Percentiles rank a stretch among this genome's conserved stretches.
phyloP scores from a whole-genome alignment of 371 early-diverging fungal genomes.

The Actinomucor elegans region DNA sequence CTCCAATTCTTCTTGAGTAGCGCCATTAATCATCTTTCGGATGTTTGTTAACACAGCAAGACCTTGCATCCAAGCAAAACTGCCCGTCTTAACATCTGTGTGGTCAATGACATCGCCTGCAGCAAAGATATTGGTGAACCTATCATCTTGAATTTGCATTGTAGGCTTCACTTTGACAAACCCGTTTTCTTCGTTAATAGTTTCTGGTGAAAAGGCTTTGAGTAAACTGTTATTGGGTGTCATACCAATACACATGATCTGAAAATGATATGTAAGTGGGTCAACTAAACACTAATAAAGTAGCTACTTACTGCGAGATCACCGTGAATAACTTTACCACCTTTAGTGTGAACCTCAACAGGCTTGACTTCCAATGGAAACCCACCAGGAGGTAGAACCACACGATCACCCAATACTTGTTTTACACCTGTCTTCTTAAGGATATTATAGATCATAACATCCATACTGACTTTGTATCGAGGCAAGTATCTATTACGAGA shows the following conservation, averaged over 20 bases:
- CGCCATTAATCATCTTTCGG: conserved; percentile 27
- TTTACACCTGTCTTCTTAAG: conserved; percentile 50
- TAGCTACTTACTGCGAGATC: conserved; percentile 51
- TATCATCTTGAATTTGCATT: conserved; percentile 63
- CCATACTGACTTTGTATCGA: conserved; percentile 50
- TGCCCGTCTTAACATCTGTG: conserved; percentile 53
- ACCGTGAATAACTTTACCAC: conserved; percentile 47
- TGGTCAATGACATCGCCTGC: conserved; percentile 62
- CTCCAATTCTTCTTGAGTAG: conserved; percentile 23
- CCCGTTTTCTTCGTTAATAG: conserved; percentile 45
- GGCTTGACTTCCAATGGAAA: conserved; percentile 51
- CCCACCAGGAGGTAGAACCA: conserved; percentile 41
- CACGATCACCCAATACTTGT: conserved; percentile 52
- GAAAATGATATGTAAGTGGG: neutral
- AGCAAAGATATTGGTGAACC: conserved; percentile 66
- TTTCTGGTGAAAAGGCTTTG: conserved; percentile 38
- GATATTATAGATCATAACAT: conserved; percentile 39
- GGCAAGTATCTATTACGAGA: conserved; percentile 57
- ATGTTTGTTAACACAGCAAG: conserved; percentile 32
- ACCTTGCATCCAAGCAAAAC: conserved; percentile 50
- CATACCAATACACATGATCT: conserved; percentile 69
- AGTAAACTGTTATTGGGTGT: conserved; percentile 58
- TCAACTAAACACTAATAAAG: neutral
- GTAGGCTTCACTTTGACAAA: conserved; percentile 60
- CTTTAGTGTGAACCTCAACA: conserved; percentile 43